A percentile compares a stretch with the other conserved stretches of the same genome.
These are phyloP conservation scores for Sordariomycetes sp. DNA, from an alignment of 2,329 filamentous ascomycete species.

Conservation along the genomic window DNA sequence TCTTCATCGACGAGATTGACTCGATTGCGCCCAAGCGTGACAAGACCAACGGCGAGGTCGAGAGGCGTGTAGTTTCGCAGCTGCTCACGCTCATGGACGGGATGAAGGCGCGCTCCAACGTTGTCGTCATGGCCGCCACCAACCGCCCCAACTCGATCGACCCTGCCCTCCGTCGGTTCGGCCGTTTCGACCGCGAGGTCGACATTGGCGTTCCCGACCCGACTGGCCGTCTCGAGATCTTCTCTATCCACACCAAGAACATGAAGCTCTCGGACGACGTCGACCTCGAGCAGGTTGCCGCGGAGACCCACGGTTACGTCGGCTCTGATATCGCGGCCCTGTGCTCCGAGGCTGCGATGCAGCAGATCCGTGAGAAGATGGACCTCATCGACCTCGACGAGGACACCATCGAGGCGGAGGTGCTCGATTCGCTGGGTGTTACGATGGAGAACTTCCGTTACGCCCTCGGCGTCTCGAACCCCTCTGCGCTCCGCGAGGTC, in stretches of 20 bases:
- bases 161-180: slow-evolving; percentile 92
- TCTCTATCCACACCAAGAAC: slow-evolving; percentile 99
- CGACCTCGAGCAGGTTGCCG: slow-evolving; percentile 89
- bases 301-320: slow-evolving; percentile 98
- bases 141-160: slow-evolving; percentile 99
- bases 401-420: slow-evolving; percentile 97
- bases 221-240: slow-evolving; percentile 95
- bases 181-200: slow-evolving; percentile 97
- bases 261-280: slow-evolving; percentile 98
- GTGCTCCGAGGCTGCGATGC: slow-evolving; percentile 98
- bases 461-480: slow-evolving; percentile 94
- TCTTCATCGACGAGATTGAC: slow-evolving; percentile 99
- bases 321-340: slow-evolving; percentile 97
- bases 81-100: slow-evolving; percentile 97
- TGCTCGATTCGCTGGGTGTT: slow-evolving; percentile 93
- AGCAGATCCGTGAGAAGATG: slow-evolving; percentile 99
- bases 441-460: slow-evolving; percentile 99
- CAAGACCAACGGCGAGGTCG: slow-evolving; percentile 98
- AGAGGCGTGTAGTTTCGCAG: slow-evolving; percentile 96
- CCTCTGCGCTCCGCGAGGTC: slow-evolving; percentile 95
- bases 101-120: slow-evolving; percentile 98
- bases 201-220: slow-evolving; percentile 98
- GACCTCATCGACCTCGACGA: slow-evolving; percentile 98
- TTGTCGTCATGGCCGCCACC: slow-evolving; percentile 98
- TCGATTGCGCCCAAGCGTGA: slow-evolving; percentile 99